Percentiles rank a stretch among this genome's conserved stretches.
These are phyloP conservation scores for Lycium barbarum DNA, from an alignment of 257 asterid species.

Conservation along the genomic window DNA sequence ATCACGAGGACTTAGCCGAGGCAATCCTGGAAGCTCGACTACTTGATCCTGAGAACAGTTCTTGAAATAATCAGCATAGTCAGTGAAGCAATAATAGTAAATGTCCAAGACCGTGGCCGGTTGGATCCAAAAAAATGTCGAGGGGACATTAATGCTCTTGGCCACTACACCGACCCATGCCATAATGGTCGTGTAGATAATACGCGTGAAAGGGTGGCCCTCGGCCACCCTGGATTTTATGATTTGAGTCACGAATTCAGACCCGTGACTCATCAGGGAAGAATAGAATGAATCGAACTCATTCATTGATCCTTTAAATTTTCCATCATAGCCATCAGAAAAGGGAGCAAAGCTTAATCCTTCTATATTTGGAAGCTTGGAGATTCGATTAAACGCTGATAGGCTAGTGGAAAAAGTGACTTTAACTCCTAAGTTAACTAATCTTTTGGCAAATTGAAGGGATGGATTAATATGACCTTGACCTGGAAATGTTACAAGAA, in stretches of 20 bases:
- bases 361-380: background rate
- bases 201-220: conserved; percentile 3
- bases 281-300: background rate
- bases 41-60: background rate
- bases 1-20: background rate
- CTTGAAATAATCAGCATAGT: background rate
- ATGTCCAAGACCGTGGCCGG: conserved; percentile 29
- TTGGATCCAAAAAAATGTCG: conserved; percentile 30
- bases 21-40: conserved; percentile 29
- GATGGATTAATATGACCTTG: conserved; percentile 46
- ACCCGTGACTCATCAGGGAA: background rate
- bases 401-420: conserved; percentile 34
- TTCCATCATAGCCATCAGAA: conserved; percentile 31
- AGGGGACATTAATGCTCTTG: background rate
- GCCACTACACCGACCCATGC: conserved; percentile 33
- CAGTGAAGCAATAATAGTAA: background rate
- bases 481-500: conserved; percentile 41
- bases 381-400: conserved; percentile 1
- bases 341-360: conserved; percentile 23
- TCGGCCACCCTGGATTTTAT: background rate
- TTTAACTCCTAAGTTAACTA: conserved; percentile 24
- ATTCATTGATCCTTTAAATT: background rate
- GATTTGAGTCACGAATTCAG: background rate
- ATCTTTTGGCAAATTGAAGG: conserved; percentile 34
- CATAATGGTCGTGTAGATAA: conserved; percentile 24